phyloP scores from a whole-genome alignment of 768 basidiomycete genomes.

The Termitomyces titanicus region DNA sequence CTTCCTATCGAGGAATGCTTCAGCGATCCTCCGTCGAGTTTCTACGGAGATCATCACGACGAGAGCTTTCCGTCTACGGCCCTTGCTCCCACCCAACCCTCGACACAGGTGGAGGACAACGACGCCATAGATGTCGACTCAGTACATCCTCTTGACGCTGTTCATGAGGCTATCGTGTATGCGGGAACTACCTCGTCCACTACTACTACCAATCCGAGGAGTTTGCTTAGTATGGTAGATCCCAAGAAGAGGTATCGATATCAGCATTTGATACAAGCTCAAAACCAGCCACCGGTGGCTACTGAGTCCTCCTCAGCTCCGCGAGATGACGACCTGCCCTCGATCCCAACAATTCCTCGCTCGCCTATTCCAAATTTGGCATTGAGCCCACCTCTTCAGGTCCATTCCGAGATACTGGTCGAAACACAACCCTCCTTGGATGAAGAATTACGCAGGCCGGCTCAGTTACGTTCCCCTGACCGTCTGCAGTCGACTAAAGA shows the following conservation, averaged over 20 bases:
- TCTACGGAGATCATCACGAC: conserved; percentile 28
- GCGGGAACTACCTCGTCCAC: conserved; percentile 1
- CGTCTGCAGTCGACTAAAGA: background rate
- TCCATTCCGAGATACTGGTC: conserved; percentile 1
- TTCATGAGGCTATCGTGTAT: background rate
- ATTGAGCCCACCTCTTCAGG: background rate
- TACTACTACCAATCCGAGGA: conserved; percentile 8
- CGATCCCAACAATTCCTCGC: background rate
- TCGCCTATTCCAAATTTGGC: background rate
- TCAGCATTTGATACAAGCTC: conserved; percentile 8
- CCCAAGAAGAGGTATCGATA: conserved; percentile 27
- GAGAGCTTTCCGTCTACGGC: conserved; percentile 9
- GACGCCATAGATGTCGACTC: conserved; percentile 4
- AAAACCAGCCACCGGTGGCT: background rate
- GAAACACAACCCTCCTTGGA: conserved; percentile 22
- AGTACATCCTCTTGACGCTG: conserved; percentile 6
- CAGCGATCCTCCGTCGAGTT: conserved; percentile 35
- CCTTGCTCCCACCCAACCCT: conserved; percentile 29
- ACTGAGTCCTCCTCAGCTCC: background rate
- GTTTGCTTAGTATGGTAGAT: conserved; percentile 23
- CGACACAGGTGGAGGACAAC: conserved; percentile 28
- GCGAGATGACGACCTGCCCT: background rate
- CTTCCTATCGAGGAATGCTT: conserved; percentile 27
- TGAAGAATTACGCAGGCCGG: conserved; percentile 6
- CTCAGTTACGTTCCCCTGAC: conserved; percentile 6